Conservation (phyloP, 73 alveolate genomes). For the Tetrahymena borealis region DNA sequence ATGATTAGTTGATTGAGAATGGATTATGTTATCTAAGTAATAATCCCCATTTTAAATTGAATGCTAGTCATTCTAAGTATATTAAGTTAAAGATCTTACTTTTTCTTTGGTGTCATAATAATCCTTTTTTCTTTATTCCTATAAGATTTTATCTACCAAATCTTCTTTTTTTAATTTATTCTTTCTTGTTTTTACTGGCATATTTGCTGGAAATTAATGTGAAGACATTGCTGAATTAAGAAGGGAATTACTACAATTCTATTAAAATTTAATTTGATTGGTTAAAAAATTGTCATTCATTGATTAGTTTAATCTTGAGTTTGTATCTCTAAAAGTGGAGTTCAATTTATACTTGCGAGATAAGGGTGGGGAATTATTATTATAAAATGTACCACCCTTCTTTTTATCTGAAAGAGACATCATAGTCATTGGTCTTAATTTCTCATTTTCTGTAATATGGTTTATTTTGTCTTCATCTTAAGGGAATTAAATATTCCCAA, state of each 20-base stretch:
- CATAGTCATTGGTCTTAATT: neutral
- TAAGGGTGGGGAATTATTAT: neutral
- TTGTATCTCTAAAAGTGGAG: neutral
- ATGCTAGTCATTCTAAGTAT: neutral
- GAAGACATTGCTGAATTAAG: neutral
- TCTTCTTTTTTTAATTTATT: neutral
- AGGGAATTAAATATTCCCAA: neutral
- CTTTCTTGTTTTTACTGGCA: neutral
- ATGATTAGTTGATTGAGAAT: neutral
- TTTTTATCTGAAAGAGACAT: neutral
- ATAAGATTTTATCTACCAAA: neutral
- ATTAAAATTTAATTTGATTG: neutral
- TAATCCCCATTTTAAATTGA: neutral
- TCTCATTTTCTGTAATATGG: neutral
- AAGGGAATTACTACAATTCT: neutral
- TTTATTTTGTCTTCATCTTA: neutral
- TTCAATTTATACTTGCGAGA: neutral
- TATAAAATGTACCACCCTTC: neutral
- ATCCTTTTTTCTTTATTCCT: neutral
- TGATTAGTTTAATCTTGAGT: neutral
- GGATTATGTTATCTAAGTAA: neutral
- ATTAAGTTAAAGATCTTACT: neutral
- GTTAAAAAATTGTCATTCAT: neutral
- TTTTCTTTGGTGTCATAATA: neutral
- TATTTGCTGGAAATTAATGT: neutral